phyloP scores from a whole-genome alignment of 2,329 filamentous ascomycete species.

The Phyllosticta paracitricarpa region DNA sequence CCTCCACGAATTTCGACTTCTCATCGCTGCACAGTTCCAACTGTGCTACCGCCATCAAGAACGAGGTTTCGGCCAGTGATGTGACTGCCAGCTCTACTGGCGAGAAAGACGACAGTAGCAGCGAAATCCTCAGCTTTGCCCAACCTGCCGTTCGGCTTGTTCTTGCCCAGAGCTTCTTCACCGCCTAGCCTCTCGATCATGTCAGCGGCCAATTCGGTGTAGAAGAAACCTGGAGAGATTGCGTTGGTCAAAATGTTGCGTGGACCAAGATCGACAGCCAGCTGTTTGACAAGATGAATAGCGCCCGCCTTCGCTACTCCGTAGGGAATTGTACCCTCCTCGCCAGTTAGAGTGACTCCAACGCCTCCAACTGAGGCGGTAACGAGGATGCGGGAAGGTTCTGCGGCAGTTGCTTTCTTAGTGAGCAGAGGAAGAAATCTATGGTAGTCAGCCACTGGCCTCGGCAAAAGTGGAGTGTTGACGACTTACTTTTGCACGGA shows the following conservation, averaged over 20 bases:
- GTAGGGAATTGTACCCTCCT: conserved; percentile 31
- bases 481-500: conserved; percentile 24
- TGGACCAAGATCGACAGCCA: conserved; percentile 30
- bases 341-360: conserved; percentile 27
- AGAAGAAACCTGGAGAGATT: conserved; percentile 31
- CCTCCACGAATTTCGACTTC: not conserved
- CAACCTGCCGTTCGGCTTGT: conserved; percentile 23
- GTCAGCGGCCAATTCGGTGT: conserved; percentile 27
- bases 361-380: conserved; percentile 27
- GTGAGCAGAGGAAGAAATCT: conserved; percentile 29
- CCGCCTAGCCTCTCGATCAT: conserved; percentile 29
- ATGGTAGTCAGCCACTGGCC: not conserved
- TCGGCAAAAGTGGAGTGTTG: too few relatives aligned
- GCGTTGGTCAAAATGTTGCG: conserved; percentile 30
- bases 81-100: not conserved
- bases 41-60: not conserved
- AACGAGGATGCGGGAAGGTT: conserved; percentile 30
- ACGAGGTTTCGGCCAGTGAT: not conserved
- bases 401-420: conserved; percentile 19
- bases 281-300: conserved; percentile 28
- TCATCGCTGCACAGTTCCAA: not conserved
- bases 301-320: conserved; percentile 31
- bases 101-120: conserved; percentile 26
- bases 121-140: conserved; percentile 28
- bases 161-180: conserved; percentile 30